Conservation (phyloP, 2,329 filamentous ascomycete species). For the Verticillium nubilum region DNA sequence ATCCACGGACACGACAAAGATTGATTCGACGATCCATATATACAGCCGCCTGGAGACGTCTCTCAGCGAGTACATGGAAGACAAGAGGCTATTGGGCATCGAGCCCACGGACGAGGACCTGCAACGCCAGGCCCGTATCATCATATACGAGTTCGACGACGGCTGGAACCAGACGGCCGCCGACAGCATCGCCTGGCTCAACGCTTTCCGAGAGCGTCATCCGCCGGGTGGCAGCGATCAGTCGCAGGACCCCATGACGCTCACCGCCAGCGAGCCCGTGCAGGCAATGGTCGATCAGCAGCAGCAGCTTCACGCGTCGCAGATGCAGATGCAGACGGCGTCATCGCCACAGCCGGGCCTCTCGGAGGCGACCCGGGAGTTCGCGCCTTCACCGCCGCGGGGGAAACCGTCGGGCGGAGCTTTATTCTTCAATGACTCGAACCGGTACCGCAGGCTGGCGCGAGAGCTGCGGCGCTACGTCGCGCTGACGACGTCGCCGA, state of each 20-base stretch:
- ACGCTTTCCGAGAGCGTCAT: constrained; percentile 45
- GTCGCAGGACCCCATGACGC: not conserved
- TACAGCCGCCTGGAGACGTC: constrained; percentile 51
- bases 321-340: not conserved
- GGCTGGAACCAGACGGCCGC: constrained; percentile 60
- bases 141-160: constrained; percentile 58
- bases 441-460: constrained; percentile 53
- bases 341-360: not conserved
- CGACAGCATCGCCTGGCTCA: constrained; percentile 49
- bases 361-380: too few species aligned
- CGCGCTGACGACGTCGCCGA: constrained; percentile 47
- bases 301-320: not conserved
- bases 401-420: constrained; percentile 13
- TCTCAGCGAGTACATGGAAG: constrained; percentile 44
- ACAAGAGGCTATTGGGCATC: constrained; percentile 36
- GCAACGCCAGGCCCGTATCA: constrained; percentile 51
- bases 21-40: constrained; percentile 56
- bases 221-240: not conserved
- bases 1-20: constrained; percentile 47
- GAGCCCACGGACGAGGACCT: constrained; percentile 49
- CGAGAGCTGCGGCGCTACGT: constrained; percentile 49
- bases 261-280: constrained; percentile 2
- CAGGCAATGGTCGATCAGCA: not conserved
- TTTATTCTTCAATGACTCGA: constrained; percentile 55
- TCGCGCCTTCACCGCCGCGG: not conserved